phyloP scores from a whole-genome alignment of 2,329 filamentous ascomycete genomes.

The Amauroascus verrucosus region DNA sequence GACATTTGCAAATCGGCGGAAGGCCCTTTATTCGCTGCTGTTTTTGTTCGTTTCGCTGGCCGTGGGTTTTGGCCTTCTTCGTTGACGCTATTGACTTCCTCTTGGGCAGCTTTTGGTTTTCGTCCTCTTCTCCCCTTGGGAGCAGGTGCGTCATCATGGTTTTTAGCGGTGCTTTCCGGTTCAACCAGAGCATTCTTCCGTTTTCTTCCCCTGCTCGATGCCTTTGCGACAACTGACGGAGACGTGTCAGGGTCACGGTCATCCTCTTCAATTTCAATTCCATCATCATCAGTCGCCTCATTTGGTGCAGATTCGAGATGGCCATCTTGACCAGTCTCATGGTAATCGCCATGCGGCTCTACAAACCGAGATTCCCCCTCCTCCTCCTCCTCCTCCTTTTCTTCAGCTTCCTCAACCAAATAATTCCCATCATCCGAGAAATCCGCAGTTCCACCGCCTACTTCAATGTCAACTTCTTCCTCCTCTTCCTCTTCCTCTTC shows the following conservation, averaged over 20 bases:
- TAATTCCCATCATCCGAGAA: constrained; percentile 31
- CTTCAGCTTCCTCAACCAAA: constrained; percentile 21
- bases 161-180: not conserved
- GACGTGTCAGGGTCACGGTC: constrained; percentile 15
- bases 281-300: not conserved
- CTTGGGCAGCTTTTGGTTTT: constrained; percentile 22
- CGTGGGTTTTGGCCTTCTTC: constrained; percentile 21
- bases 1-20: constrained; percentile 22
- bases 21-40: constrained; percentile 19
- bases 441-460: constrained; percentile 18
- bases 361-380: constrained; percentile 24
- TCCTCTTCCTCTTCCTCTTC: not conserved
- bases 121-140: constrained; percentile 23
- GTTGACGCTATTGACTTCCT: constrained; percentile 10
- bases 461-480: not conserved
- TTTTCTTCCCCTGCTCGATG: constrained; percentile 13
- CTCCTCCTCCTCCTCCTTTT: no score
- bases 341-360: constrained; percentile 21
- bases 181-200: constrained; percentile 12
- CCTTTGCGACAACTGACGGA: constrained; percentile 10
- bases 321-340: constrained; percentile 18
- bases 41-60: constrained; percentile 28
- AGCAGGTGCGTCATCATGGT: constrained; percentile 14
- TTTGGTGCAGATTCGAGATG: constrained; percentile 16
- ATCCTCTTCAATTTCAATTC: constrained; percentile 13